Base-by-base conservation (phyloP, 2,329 filamentous ascomycete genomes). In the Lanzia echinophila region DNA sequence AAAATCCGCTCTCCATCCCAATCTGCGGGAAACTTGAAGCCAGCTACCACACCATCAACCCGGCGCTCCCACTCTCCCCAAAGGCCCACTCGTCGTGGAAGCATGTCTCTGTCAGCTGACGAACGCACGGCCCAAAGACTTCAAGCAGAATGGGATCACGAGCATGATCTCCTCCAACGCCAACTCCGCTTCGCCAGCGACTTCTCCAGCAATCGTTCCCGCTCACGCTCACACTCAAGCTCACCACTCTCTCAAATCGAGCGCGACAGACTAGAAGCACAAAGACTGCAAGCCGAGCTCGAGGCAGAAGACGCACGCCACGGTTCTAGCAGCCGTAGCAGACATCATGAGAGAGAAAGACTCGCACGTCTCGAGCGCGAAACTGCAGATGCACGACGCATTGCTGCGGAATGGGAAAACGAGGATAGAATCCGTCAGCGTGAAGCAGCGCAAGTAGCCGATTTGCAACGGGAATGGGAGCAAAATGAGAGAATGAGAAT, bases 221-320 rank as follows among this genome's bases (percentile, higher is more conserved):
- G 4, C 24, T 8, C 24, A 28, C 24, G 24, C 8, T 28, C 24
- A 28, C 24, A 41, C 22, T 3, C 31, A 13, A 28, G 22, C 24
- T 34, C 42, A 17, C 39, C 50, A 36, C 22, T 38, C 6, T 38
- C 42, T n/a, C 50, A 46, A 13, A 36, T 46, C 31, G 50, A 46
- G 13, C 50, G 45, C n/a, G 50, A 52, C 36, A 46, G 32, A 46
- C 22, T 48, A 13, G 50, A 53, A 20, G 50, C 50, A 11, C 33
- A 53, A 42, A 53, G 50, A 42, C n/a, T 53, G 28, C 50, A 53
- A n/a, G 50, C 44, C 20, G 20, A 53, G 41, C 36, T 53, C 13
- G 50, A 33, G 12, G 50, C 19, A 28, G 41, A 44, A 31, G 41
- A 44, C 15, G 24, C 12, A 7, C 41, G 19, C 12, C 17, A 41